Evolutionary conservation across 352 stramenopile genomes (phyloP).

Genomic region (Blastocystis hominis): DNA sequence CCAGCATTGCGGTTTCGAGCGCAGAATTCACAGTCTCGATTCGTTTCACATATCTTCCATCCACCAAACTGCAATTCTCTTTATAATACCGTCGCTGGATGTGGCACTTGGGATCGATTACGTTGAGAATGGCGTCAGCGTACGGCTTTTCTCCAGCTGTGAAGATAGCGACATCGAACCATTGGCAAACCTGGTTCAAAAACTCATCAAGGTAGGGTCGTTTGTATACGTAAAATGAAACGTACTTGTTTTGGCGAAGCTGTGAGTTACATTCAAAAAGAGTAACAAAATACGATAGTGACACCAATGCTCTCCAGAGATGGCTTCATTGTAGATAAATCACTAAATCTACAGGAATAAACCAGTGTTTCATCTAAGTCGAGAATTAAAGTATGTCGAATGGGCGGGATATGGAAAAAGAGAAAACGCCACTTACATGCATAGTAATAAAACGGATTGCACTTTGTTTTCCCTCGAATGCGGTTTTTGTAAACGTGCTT

Average conservation of each 20-base stretch:
- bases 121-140: constrained; percentile 45
- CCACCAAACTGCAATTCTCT: not conserved
- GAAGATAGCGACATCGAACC: constrained; percentile 33
- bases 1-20: not conserved
- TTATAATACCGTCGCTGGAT: constrained; percentile 4
- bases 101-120: constrained; percentile 20
- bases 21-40: not conserved
- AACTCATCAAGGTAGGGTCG: constrained; percentile 36
- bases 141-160: constrained; percentile 48
- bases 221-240: constrained; percentile 53
- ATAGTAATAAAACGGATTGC: constrained; percentile 38
- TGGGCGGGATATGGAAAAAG: not conserved
- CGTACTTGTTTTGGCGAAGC: constrained; percentile 47
- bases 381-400: constrained; percentile 39
- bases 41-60: constrained; percentile 23
- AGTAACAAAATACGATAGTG: not conserved
- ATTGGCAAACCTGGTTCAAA: constrained; percentile 14
- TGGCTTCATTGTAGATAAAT: constrained; percentile 25
- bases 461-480: constrained; percentile 42
- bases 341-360: constrained; percentile 38
- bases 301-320: constrained; percentile 50
- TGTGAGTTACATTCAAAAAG: not conserved
- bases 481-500: constrained; percentile 45
- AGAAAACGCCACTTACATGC: not conserved
- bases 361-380: constrained; percentile 48